Evolutionary conservation across 2,329 filamentous ascomycete genomes (phyloP), one percentile per base, ranked within the genome.

Genomic region (Emmonsia crescens): DNA sequence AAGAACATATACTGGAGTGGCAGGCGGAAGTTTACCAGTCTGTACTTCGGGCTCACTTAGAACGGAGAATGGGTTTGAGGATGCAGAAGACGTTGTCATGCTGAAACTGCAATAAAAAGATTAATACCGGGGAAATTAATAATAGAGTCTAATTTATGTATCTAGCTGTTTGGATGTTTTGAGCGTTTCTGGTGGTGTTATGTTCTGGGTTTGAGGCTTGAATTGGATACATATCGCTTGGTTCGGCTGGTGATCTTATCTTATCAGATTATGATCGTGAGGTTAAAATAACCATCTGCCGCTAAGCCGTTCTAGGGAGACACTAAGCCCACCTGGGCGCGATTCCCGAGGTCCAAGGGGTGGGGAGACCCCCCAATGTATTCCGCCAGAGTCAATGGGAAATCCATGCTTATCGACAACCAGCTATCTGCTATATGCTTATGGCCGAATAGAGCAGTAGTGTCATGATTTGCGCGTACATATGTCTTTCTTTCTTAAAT

Each of bases 1-100:
- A 44, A 99, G 83, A 63, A 97, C 85, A 72, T 88, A 88, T 54
- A 76, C 75, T 58, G 85, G 85, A 60, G 82, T 83, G 27, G 83
- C 79, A 40, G 82, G 80, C 42, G 79, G 77, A 24, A 54, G 61
- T 27, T 60, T 64, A 24, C n/a, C 36, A 2, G 52, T 12, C 21
- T 21, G 9, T 16, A 60, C 55, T 9, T 44, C 38, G 4, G 16
- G 16, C 40, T 57, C 36, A 38, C 24, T 1, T 29, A 31, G 24
- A 29, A 21, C 36, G n/a, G 55, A 44, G 24, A 46, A 57, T 29
- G 40, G 55, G 40, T 31, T 57, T 42, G 36, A 40, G 16, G 8
- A 2, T 44, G 24, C 27, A 31, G 24, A 33, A 29, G 36, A 21
- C 9, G 52, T 56, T 21, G 24, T 8, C 55, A 57, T 57, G 27